Evolutionary conservation across 2,329 filamentous ascomycete genomes (phyloP).

Genomic region (Exophiala lecanii-corni): DNA sequence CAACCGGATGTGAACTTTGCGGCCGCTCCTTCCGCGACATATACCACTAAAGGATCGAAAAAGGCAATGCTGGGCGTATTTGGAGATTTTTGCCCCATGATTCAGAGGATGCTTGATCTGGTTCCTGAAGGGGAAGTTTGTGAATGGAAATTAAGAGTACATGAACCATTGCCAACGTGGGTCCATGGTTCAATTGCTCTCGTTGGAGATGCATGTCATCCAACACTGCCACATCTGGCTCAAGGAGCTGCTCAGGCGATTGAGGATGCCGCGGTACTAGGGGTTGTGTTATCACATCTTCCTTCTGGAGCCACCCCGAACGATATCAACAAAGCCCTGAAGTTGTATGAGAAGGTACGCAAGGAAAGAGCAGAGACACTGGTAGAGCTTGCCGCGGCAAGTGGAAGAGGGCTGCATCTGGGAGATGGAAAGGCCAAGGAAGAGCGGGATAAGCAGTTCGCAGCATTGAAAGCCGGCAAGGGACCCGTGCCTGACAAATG

Average conservation of each 20-base stretch:
- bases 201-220: constrained; percentile 58
- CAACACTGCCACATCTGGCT: constrained; percentile 59
- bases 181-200: constrained; percentile 50
- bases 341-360: constrained; percentile 53
- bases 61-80: constrained; percentile 57
- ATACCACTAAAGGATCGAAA: constrained; percentile 60
- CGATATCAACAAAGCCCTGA: constrained; percentile 49
- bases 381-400: constrained; percentile 54
- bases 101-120: constrained; percentile 56
- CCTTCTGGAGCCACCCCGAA: constrained; percentile 39
- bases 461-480: constrained; percentile 46
- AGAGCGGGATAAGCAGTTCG: constrained; percentile 54
- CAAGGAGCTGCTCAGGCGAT: constrained; percentile 63
- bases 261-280: constrained; percentile 57
- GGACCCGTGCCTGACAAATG: constrained; percentile 60
- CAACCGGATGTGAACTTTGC: constrained; percentile 60
- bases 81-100: constrained; percentile 56
- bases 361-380: constrained; percentile 54
- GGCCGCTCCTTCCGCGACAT: constrained; percentile 54
- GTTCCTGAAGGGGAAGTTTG: constrained; percentile 62
- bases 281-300: constrained; percentile 46
- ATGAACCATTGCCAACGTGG: constrained; percentile 61
- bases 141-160: constrained; percentile 62
- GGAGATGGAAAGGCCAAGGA: constrained; percentile 56
- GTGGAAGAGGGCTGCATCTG: constrained; percentile 51